These are phyloP conservation scores for Elaeis guineensis DNA, from an alignment of 176 grass and related monocot genomes.

Conservation along the genomic window DNA sequence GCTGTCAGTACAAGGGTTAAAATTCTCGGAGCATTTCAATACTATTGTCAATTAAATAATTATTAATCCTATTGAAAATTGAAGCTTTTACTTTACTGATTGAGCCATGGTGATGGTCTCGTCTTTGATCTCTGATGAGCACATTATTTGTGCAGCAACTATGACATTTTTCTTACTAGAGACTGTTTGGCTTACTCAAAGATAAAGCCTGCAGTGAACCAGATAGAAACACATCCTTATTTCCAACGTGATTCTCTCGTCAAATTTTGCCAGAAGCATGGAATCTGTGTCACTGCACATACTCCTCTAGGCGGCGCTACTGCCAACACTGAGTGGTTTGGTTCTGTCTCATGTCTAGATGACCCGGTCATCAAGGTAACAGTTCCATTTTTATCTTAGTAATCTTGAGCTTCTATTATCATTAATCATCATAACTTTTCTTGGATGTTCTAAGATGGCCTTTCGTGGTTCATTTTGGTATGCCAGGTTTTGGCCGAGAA, in stretches of 20 bases:
- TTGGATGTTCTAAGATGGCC: background rate
- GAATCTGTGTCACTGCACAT: constrained; percentile 72
- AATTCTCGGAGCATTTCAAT: too few relatives aligned
- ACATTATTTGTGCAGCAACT: constrained; percentile 61
- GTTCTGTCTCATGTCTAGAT: constrained; percentile 69
- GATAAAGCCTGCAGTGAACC: constrained; percentile 90
- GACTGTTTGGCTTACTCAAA: constrained; percentile 79
- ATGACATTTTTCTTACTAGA: constrained; percentile 88
- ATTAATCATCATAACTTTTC: background rate
- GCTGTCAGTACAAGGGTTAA: too few relatives aligned
- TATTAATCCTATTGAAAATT: too few relatives aligned
- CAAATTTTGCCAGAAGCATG: constrained; percentile 96
- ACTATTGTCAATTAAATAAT: too few relatives aligned
- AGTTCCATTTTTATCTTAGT: background rate
- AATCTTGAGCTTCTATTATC: background rate
- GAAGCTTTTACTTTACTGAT: background rate
- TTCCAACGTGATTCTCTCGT: constrained; percentile 89
- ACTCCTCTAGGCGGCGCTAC: constrained; percentile 75
- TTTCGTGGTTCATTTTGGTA: background rate
- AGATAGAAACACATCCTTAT: constrained; percentile 84
- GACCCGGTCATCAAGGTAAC: constrained; percentile 77
- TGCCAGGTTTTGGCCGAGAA: constrained; percentile 62
- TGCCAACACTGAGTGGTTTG: constrained; percentile 78
- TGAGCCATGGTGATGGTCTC: background rate
- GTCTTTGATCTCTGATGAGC: background rate